Evolutionary conservation across 2,329 filamentous ascomycete species (phyloP), one percentile per base, ranked within the genome.

Genomic region (Macrophomina pseudophaseolina): DNA sequence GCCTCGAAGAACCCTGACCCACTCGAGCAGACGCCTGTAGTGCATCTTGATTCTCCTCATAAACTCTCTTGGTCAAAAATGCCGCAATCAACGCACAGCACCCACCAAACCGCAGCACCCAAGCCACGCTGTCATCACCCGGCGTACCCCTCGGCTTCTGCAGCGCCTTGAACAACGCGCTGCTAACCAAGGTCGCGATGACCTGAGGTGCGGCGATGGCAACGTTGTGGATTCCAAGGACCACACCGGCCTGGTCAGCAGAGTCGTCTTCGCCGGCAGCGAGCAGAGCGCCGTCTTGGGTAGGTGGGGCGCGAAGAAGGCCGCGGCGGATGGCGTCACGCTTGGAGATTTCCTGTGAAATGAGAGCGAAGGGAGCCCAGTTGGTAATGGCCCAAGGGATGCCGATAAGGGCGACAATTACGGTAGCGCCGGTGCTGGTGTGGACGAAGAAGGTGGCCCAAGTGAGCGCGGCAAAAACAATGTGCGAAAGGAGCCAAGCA

Each of bases 331-430:
- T 85, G 32, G 90, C 88, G 74, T 97, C 92, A 5, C 93, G 89
- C 68, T 90, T 91, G 68, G 91, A 91, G 69, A 98, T 94, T 78
- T 98, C 94, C 5, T 92, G 92, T 53, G 92, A 93, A 75, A 98
- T 97, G 72, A 98, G 91, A 46, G 94, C 94, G 81, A 94, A 98
- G 0, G 94, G 94, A 0, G 94, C 94, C 94, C 94, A 98, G 32
- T 96, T 87, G 1, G 93, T 93, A 73, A 97, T 82, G 28, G 94
- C 93, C 94, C 94, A 98, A 1, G 92, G 93, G 67, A 98, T 88
- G 40, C 94, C 94, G 56, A 97, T 89, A 30, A 95, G 81, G 1
- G 89, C 92, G 66, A 97, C 90, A 40, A 97, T 85, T 1, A 88
- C 84, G 0, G 91, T 97, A 1, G 92, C 94, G 9, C 85, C 87